Base-by-base conservation (phyloP, 2,329 filamentous ascomycete genomes). In the Trichophyton schoenleinii region DNA sequence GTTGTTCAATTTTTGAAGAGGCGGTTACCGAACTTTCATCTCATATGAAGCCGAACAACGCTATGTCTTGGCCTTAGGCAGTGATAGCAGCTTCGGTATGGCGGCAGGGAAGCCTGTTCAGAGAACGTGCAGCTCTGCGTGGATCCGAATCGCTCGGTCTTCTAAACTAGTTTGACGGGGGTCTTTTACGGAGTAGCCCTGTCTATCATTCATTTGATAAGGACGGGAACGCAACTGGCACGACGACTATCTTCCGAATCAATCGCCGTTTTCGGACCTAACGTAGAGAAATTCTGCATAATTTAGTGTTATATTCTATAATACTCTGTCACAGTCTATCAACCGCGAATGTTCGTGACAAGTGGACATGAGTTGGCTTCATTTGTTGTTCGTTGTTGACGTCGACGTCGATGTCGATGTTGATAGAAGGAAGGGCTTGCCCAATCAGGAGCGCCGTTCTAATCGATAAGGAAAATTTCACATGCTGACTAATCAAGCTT, bases 401-500 rank as follows among this genome's bases (percentile, higher is more conserved):
- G 20, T 53, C 9, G 48, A 13, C 5, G 18, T 48, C 2, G 28
- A 52, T 15, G 48, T 25, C 3, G 28, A 34, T 38, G 2, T 13
- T 13, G 34, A 38, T 3, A 31, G 46, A 52, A 20, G 46, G 8
- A 28, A n/a, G 34, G 9, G n/a, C 2, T 34, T 53, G n/a, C 49
- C 49, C 49, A 53, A 53, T 53, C 4, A 53, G 49, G 49, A 53
- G n/a, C 49, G 49, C 22, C 2, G 11, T 3, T 18, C 8, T 53
- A 31, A 53, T 53, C 49, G 49, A 53, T 53, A 34, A 53, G 49
- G 49, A 53, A 53, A 53, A 53, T 31, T 53, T 53, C 49, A 53
- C 1, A 5, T 53, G 20, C 22, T 53, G 20, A 53, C 49, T 53
- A 22, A 53, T 11, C 49, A 34, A 1, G 3, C 3, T 13, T 53